Conservation (phyloP, 2,329 filamentous ascomycete genomes). For the Aspergillus sp. region DNA sequence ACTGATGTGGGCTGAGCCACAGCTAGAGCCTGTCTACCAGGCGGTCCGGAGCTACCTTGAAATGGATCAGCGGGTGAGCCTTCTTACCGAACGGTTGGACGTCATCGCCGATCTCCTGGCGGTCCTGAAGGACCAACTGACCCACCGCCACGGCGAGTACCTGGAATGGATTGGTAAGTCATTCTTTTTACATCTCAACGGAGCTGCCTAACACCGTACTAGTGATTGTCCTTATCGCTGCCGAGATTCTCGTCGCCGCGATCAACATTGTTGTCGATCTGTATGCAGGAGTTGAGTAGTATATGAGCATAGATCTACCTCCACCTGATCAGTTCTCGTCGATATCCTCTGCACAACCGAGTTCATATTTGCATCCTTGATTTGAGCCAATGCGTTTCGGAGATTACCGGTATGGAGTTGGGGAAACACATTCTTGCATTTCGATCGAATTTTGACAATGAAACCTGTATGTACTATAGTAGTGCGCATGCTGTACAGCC, state of each 20-base stretch:
- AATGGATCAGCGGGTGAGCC: conserved; percentile 91
- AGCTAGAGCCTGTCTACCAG: conserved; percentile 93
- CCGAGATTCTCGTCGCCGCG: conserved; percentile 87
- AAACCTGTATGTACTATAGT: conserved; percentile 6
- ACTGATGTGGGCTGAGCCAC: conserved; percentile 97
- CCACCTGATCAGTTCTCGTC: neutral
- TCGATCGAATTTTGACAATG: neutral
- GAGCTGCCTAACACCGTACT: neutral
- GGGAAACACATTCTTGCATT: conserved; percentile 5
- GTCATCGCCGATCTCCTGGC: conserved; percentile 92
- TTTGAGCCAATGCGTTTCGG: neutral
- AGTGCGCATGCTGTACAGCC: neutral
- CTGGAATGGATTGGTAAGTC: conserved; percentile 81
- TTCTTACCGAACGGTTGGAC: conserved; percentile 84
- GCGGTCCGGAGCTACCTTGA: conserved; percentile 93
- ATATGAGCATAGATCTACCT: neutral
- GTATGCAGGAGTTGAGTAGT: conserved; percentile 66
- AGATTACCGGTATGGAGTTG: too few relatives aligned
- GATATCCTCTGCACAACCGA: neutral
- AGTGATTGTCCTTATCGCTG: conserved; percentile 95
- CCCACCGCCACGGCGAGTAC: conserved; percentile 87
- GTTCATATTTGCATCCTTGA: conserved; percentile 2
- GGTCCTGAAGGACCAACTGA: conserved; percentile 92
- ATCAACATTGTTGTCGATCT: conserved; percentile 96
- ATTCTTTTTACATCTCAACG: neutral